A percentile compares a stretch with the other conserved stretches of the same genome.
phyloP scores from a whole-genome alignment of 1,284 basidiomycete species.

The Tilletiopsis washingtonensis region DNA sequence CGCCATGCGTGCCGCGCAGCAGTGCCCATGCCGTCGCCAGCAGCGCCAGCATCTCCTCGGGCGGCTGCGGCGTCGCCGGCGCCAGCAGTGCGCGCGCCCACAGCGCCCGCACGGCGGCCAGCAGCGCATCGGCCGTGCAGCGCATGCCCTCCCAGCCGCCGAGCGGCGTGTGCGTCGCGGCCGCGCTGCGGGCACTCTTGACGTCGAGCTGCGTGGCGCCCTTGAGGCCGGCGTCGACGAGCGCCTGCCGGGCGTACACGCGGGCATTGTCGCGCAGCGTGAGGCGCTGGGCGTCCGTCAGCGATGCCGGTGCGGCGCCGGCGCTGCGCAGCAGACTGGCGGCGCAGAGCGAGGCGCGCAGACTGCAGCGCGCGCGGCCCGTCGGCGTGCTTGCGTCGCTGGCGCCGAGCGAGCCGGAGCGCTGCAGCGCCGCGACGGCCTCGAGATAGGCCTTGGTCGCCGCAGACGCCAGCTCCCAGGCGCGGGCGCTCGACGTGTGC shows the following conservation, averaged over 20 bases:
- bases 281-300: not conserved
- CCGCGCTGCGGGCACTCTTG: not conserved
- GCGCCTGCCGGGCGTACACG: slow-evolving; percentile 24
- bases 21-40: not conserved
- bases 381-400: slow-evolving; percentile 25
- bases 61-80: not conserved
- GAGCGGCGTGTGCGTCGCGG: not conserved
- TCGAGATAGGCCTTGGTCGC: slow-evolving; percentile 19
- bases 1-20: not conserved
- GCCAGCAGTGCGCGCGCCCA: not conserved
- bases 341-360: slow-evolving; percentile 15
- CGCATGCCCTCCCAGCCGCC: not conserved
- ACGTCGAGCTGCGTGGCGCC: not conserved
- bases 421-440: slow-evolving; percentile 19
- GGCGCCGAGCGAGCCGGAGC: slow-evolving; percentile 19
- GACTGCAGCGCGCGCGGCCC: slow-evolving; percentile 16
- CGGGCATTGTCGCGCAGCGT: slow-evolving; percentile 26
- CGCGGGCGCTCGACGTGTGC: not conserved
- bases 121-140: not conserved
- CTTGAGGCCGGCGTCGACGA: slow-evolving; percentile 24
- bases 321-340: slow-evolving; percentile 16
- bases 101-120: not conserved
- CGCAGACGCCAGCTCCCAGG: slow-evolving; percentile 14
- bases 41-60: not conserved
- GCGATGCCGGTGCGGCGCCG: slow-evolving; percentile 1